These are phyloP conservation scores for Hansenula sp. DNA, from an alignment of 1,139 yeast genomes.

Conservation along the genomic window DNA sequence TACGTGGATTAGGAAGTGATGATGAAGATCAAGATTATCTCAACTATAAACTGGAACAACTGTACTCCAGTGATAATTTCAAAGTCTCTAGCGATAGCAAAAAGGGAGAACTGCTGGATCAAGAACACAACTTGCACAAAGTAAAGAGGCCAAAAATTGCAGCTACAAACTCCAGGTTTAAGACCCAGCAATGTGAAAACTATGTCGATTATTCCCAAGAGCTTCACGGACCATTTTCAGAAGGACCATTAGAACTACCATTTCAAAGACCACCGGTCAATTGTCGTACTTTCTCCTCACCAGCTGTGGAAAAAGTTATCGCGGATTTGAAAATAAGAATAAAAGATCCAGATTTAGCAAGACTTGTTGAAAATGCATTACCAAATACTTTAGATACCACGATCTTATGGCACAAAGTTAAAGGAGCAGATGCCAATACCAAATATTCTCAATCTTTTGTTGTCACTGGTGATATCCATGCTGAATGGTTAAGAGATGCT, in stretches of 20 bases:
- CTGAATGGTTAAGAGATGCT: constrained; percentile 87
- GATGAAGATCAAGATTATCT: constrained; percentile 1
- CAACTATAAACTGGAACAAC: constrained; percentile 1
- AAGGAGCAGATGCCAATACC: constrained; percentile 3
- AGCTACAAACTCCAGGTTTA: constrained; percentile 1
- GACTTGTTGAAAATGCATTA: constrained; percentile 75
- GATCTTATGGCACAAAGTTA: constrained; percentile 60
- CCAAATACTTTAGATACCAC: constrained; percentile 92
- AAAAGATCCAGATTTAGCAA: constrained; percentile 60
- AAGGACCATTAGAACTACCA: constrained; percentile 50
- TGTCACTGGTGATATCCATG: constrained; percentile 88
- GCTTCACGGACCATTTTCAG: constrained; percentile 46
- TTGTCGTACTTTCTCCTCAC: constrained; percentile 72
- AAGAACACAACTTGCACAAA: neutral
- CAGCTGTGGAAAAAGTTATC: constrained; percentile 61
- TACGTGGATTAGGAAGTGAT: neutral
- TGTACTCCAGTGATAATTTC: neutral
- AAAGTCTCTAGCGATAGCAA: neutral
- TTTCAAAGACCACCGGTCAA: constrained; percentile 69
- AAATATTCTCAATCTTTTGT: constrained; percentile 52
- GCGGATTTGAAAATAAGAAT: constrained; percentile 47
- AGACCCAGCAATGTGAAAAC: constrained; percentile 20
- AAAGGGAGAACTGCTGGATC: neutral
- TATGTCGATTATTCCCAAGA: constrained; percentile 27
- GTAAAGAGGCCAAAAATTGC: neutral